phyloP scores from a whole-genome alignment of 2,329 filamentous ascomycete genomes.

The Colletotrichum higginsianum region DNA sequence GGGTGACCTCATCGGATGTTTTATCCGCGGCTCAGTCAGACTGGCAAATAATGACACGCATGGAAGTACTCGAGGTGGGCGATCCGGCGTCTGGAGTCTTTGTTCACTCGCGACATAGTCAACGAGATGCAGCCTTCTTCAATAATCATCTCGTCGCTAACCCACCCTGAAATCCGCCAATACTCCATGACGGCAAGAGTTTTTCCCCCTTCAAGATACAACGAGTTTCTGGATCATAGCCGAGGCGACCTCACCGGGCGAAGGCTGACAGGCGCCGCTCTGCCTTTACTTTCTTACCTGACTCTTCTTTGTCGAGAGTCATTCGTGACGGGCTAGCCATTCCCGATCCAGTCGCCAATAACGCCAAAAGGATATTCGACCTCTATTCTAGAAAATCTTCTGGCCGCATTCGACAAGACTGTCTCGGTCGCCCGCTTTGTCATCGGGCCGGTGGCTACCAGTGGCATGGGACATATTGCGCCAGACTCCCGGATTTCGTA shows the following conservation, averaged over 20 bases:
- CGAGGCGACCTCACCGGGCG: conserved; percentile 19
- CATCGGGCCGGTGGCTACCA: conserved; percentile 34
- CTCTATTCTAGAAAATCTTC: conserved; percentile 35
- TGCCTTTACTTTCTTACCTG: conserved; percentile 10
- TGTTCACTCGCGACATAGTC: conserved; percentile 7
- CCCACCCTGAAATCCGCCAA: neutral
- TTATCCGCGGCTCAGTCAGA: conserved; percentile 13
- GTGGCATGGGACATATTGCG: conserved; percentile 39
- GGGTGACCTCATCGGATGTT: conserved; percentile 19
- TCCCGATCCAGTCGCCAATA: conserved; percentile 23
- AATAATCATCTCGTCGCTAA: neutral
- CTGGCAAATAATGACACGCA: conserved; percentile 23
- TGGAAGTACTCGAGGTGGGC: conserved; percentile 1
- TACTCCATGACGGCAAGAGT: neutral
- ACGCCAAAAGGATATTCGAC: conserved; percentile 31
- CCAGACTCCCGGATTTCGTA: conserved; percentile 35
- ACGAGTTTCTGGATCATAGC: neutral
- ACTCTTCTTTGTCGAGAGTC: conserved; percentile 35
- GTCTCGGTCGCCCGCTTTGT: conserved; percentile 34
- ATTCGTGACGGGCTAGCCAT: conserved; percentile 33
- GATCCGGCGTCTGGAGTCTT: conserved; percentile 1
- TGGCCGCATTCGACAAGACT: conserved; percentile 31
- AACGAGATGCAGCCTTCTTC: neutral
- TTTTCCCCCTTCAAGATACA: neutral
- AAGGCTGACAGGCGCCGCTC: conserved; percentile 18